A percentile compares a stretch with the other conserved stretches of the same genome.
Evolutionary conservation across 495 filamentous ascomycete species (phyloP).

Genomic region (Neurospora sublineolata): DNA sequence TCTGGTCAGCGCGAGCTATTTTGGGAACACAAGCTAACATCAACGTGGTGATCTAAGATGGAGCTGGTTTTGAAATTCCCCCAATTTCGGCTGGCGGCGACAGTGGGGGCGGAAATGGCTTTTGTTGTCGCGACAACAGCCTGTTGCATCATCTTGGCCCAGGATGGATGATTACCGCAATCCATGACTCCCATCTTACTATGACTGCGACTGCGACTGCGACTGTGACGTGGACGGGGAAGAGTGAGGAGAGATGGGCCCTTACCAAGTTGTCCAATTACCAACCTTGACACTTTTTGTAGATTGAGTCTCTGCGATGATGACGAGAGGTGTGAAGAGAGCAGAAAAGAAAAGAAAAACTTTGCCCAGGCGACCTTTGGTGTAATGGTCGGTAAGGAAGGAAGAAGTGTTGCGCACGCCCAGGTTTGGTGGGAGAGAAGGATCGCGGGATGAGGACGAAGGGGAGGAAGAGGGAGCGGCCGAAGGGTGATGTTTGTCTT

Average conservation of each 20-base stretch:
- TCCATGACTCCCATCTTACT: background rate
- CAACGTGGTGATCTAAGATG: background rate
- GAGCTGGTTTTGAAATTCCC: background rate
- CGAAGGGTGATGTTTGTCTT: background rate
- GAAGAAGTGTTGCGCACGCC: background rate
- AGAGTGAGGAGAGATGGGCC: background rate
- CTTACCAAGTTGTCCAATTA: background rate
- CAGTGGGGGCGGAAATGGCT: constrained; percentile 10
- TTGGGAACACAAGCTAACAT: background rate
- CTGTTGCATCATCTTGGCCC: background rate
- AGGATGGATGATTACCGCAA: background rate
- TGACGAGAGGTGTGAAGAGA: background rate
- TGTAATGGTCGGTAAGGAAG: background rate
- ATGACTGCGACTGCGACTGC: background rate
- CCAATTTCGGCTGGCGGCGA: constrained; percentile 16
- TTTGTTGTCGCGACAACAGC: background rate
- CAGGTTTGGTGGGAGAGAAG: background rate
- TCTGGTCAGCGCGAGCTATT: background rate
- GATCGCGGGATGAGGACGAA: background rate
- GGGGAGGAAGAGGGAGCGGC: background rate
- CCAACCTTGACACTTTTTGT: background rate
- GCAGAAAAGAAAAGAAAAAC: background rate
- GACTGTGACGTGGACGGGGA: background rate
- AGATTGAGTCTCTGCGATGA: background rate
- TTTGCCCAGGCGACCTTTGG: background rate